Evolutionary conservation across 805 yeast genomes (phyloP), one percentile per base, ranked within the genome.

Genomic region (Candida arabinofermentans): DNA sequence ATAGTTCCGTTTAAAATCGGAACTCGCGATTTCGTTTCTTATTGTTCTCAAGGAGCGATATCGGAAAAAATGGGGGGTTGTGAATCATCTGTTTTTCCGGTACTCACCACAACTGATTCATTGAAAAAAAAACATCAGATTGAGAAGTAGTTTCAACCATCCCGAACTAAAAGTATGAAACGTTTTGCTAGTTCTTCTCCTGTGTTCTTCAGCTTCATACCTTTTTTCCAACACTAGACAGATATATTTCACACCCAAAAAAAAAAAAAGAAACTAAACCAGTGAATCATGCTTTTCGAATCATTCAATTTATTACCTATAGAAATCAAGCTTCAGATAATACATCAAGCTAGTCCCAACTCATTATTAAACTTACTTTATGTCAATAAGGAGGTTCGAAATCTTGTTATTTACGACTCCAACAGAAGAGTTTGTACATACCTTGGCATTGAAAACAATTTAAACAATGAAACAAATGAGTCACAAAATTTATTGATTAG

Each of bases 301-400:
- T 8, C 22, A 6, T 38, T 38, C 22, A 32, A 14, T n/a, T n/a
- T 5, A 4, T 37, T 57, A 2, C 62, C 62, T 8, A 42, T 48
- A 1, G 62, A 57, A 35, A 38, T 57, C 8, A 48, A 58, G 34
- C 43, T 58, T 1, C 42, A 35, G n/a, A 40, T 58, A 2, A 12
- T 58, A 26, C 36, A 42, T 4, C 18, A 40, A 5, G 34, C 48
- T 18, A 47, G 51, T 24, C 37, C 55, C 3, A 21, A 27, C 14
- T 36, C 51, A 6, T 31, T 58, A 10, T 18, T 41, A 2, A 34
- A 34, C 6, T 12, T 55, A 3, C 24, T 53, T 21, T 34, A 35
- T 18, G 19, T 48, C 10, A 42, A 30, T 32, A 39, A 42, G 22
- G 29, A 36, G 8, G 10, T 42, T 18, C 26, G 48, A 34, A 37